Evolutionary conservation across 192 early-diverging fungal genomes (phyloP), one percentile per base, ranked within the genome.

Genomic region (Rhizophagus clarus): DNA sequence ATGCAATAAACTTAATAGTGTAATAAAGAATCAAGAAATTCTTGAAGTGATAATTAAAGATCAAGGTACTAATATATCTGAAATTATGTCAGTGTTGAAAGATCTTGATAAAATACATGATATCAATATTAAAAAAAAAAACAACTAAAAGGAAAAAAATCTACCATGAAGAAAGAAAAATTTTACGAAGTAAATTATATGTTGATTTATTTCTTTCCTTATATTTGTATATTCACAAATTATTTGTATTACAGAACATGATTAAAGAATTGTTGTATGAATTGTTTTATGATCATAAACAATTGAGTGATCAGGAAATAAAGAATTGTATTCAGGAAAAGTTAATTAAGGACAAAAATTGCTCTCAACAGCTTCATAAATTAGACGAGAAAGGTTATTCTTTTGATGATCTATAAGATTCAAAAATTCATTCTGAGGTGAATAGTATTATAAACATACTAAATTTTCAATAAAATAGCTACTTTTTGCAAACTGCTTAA

Each of bases 241-340:
- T 62, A 62, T n/a, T 62, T 62, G n/a, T n/a, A 22, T 62, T 62
- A 62, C n/a, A 62, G 61, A n/a, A 62, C n/a, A 22, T 22, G n/a
- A 22, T 26, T 26, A 62, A 26, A 62, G n/a, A 62, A n/a, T 7
- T 62, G 22, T 14, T n/a, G 7, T n/a, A n/a, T 62, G 22, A 62
- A 62, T 62, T 62, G n/a, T 62, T 62, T 62, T 62, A 62, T 62
- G 20, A 62, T 7, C 2, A 62, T n/a, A 26, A 26, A 22, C 61
- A 62, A 62, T 9, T 62, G 9, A 62, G 22, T 62, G 24, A 62
- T n/a, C 0, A 62, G n/a, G 3, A 22, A 62, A 62, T 62, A 6
- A 62, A 62, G 22, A 6, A 62, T 22, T 22, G n/a, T 22, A 22
- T 62, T 62, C 15, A 62, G 6, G 26, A 62, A 22, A 62, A 26